Evolutionary conservation across 2,329 filamentous ascomycete species (phyloP).

Genomic region (Furcasterigmium sp.): DNA sequence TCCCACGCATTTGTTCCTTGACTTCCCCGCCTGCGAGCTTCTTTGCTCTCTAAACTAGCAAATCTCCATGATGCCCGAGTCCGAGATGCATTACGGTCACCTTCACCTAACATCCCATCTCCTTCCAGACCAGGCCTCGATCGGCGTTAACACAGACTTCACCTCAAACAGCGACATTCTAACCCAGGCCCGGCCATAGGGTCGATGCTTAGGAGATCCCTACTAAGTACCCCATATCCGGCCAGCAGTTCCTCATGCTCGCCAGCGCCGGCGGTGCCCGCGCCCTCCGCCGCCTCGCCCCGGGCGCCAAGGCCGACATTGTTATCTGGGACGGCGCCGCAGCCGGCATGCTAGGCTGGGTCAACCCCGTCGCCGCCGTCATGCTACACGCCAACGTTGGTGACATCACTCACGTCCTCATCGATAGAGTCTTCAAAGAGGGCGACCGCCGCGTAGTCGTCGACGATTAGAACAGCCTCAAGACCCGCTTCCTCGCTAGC

Average conservation of each 20-base stretch:
- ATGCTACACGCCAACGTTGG: conserved; percentile 48
- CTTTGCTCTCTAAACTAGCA: conserved; percentile 44
- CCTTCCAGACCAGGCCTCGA: conserved; percentile 42
- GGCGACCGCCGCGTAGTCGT: conserved; percentile 30
- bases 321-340: conserved; percentile 44
- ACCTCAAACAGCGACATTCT: conserved; percentile 43
- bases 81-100: conserved; percentile 52
- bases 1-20: conserved; percentile 44
- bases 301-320: conserved; percentile 48
- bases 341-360: conserved; percentile 46
- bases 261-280: conserved; percentile 46
- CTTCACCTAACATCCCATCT: conserved; percentile 33
- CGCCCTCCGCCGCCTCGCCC: conserved; percentile 38
- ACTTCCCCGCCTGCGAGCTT: conserved; percentile 27
- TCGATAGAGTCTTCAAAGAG: conserved; percentile 43
- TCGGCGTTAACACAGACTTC: conserved; percentile 51
- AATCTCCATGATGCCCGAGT: conserved; percentile 52
- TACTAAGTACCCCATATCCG: conserved; percentile 41
- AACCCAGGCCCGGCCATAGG: conserved; percentile 40
- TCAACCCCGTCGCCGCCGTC: conserved; percentile 48
- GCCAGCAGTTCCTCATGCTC: conserved; percentile 51
- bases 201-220: conserved; percentile 36
- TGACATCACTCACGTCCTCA: conserved; percentile 44
- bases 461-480: conserved; percentile 19
- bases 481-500: conserved; percentile 25